Base-by-base conservation (phyloP, 192 early-diverging fungal genomes). In the Coemansia javaensis region DNA sequence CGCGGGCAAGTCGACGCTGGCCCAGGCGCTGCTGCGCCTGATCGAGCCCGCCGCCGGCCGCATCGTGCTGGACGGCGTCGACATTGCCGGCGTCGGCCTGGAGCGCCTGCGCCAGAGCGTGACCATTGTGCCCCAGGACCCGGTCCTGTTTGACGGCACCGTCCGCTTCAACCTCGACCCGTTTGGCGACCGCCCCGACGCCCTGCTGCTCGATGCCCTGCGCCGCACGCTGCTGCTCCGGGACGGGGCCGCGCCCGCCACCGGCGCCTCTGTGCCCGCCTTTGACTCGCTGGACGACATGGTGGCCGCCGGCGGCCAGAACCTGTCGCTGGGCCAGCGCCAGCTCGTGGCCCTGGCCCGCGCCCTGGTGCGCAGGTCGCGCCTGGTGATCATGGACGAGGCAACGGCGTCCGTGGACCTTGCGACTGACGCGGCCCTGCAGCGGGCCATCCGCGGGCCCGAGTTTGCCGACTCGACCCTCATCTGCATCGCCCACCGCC, bases 111-210 rank as follows among this genome's bases (percentile, higher is more conserved):
- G 91, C 3, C 71, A 66, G n/a, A 67, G 79, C 18, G 45, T 97
- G 23, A 84, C 87, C 3, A 86, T 93, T 40, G 88, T 94, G 68
- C 89, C 91, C 18, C 90, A 96, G 69, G 90, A 91, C 28, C 88
- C 88, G 8, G 78, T 89, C 3, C 52, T 85, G 35, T 85, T 88
- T 54, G 67, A 78, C 40, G 86, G 86, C 31, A 85, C 86, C 5
- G 50, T 92, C 13, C 73, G 91, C 7, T 85, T 86, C 44, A 94
- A 94, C 57, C 51, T 97, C 32, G 92, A 97, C 55, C 91, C 90
- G 7, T 88, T 90, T 50, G 69, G 63, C 35, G 82, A 88, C 43
- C 78, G 84, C 52, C 52, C 57, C 13, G 94, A n/a, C n/a, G n/a
- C n/a, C n/a, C n/a, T n/a, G n/a, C n/a, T n/a, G n/a, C n/a, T n/a